Evolutionary conservation across 2,329 filamentous ascomycete genomes (phyloP).

Genomic region (Mariannaea elegans): DNA sequence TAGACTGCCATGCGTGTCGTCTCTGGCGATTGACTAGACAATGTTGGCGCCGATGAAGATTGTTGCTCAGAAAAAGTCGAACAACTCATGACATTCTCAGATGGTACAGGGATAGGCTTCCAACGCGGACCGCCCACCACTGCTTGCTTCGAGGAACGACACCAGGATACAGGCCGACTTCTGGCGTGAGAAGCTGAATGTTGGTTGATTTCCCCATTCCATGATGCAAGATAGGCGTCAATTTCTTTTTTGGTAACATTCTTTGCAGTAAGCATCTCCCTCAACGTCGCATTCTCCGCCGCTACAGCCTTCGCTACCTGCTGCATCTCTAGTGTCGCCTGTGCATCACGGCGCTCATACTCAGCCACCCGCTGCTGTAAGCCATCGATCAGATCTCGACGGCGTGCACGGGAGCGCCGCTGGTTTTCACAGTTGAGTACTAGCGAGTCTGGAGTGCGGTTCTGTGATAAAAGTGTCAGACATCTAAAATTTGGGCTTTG

Average conservation of each 20-base stretch:
- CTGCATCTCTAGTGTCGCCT: constrained; percentile 56
- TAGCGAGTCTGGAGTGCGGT: neutral
- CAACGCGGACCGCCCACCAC: neutral
- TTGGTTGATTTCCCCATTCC: neutral
- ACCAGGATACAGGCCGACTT: neutral
- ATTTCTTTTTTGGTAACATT: neutral
- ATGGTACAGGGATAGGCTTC: neutral
- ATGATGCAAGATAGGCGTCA: neutral
- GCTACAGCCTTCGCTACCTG: constrained; percentile 51
- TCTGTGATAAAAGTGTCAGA: constrained; percentile 15
- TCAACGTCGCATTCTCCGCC: constrained; percentile 44
- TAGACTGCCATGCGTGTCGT: neutral
- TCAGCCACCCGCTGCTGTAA: constrained; percentile 49
- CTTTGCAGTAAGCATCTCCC: neutral
- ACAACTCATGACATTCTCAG: neutral
- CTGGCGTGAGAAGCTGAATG: neutral
- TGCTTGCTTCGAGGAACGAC: neutral
- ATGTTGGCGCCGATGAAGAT: neutral
- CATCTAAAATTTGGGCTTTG: neutral
- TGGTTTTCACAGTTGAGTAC: constrained; percentile 49
- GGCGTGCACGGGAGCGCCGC: constrained; percentile 52
- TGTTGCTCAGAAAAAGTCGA: neutral
- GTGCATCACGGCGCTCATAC: constrained; percentile 48
- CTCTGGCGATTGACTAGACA: neutral
- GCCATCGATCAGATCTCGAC: constrained; percentile 49